These are phyloP conservation scores for Iberis pinnata DNA, from an alignment of 345 rosid genomes.

Conservation along the genomic window DNA sequence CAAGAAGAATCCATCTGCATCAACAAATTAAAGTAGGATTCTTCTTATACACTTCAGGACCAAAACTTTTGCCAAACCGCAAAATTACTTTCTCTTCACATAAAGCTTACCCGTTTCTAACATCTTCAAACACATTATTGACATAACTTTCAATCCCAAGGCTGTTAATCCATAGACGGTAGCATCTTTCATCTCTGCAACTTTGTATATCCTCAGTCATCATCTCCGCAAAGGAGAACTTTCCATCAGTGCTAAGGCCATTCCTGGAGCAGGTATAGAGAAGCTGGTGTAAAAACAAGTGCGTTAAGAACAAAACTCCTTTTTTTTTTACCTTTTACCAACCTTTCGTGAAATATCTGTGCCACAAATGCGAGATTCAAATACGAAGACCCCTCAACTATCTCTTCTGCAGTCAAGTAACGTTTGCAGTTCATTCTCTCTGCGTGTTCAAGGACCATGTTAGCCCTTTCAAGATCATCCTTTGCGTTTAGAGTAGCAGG, in stretches of 20 bases:
- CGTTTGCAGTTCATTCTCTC: conserved; percentile 86
- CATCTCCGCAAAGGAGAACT: conserved; percentile 78
- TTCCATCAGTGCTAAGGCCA: conserved; percentile 73
- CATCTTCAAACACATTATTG: conserved; percentile 86
- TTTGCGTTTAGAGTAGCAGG: conserved; percentile 62
- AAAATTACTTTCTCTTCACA: not conserved
- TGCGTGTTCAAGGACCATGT: conserved; percentile 78
- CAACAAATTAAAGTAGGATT: conserved; percentile 1
- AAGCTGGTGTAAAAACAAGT: conserved; percentile 5
- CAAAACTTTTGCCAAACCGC: not conserved
- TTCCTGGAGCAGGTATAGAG: conserved; percentile 51
- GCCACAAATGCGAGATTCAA: conserved; percentile 91
- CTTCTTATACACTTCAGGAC: not conserved
- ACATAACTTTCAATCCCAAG: conserved; percentile 68
- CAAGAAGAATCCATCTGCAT: conserved; percentile 82
- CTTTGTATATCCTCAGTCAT: conserved; percentile 82
- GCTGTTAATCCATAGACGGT: conserved; percentile 90
- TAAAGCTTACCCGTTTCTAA: conserved; percentile 65
- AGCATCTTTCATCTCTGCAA: conserved; percentile 90
- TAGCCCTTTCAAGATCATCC: conserved; percentile 71
- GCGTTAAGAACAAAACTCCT: not conserved
- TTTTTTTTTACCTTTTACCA: not conserved
- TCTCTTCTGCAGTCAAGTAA: conserved; percentile 77
- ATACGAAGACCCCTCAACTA: conserved; percentile 76
- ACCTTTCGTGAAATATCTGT: conserved; percentile 91